Base-by-base conservation (phyloP, 2,329 filamentous ascomycete species). In the Colletotrichum ledebouriae region DNA sequence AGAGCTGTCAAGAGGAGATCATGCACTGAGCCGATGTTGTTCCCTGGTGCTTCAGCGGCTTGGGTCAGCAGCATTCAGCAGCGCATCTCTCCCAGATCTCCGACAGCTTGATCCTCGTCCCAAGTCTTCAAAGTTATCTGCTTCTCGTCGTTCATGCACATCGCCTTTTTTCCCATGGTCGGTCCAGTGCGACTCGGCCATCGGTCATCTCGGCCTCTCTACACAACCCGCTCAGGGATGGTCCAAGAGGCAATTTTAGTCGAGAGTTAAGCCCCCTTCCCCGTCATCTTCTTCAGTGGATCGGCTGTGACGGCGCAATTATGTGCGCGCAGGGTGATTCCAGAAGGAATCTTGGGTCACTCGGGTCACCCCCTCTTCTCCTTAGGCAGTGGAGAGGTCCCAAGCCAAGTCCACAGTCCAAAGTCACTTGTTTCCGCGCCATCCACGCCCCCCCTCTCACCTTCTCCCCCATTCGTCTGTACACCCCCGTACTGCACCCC, bases 201-300 rank as follows among this genome's bases (percentile, higher is more conserved):
- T 61, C 64, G 64, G 64, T n/a, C 64, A 58, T 63, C 59, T 67
- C 64, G 64, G 64, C 59, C 52, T 58, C 44, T 63, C 52, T 67
- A 39, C 59, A 50, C 42, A 63, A 55, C 33, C 44, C 59, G 59
- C 59, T 67, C 64, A 67, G 64, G 64, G 64, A 67, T 67, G 47
- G 55, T 39, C 62, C 61, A 69, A 66, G 66, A 66, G 66, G 66
- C 66, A 69, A 60, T 66, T 69, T 66, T 69, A 66, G 66, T 69
- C 61, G 66, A 55, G 53, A 22, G 22, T 33, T 33, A 60, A 25
- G 42, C 20, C 34, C 41, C 20, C 47, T 29, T 63, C 59, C 37
- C 37, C 59, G 52, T 67, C 64, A 63, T 63, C 64, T 67, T 67
- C 64, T 69, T 66, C 55, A 66, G 58, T 70, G 67, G 67, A 70